Evolutionary conservation across 208 protist genomes (phyloP).

Genomic region (Leishmania lainsoni): DNA sequence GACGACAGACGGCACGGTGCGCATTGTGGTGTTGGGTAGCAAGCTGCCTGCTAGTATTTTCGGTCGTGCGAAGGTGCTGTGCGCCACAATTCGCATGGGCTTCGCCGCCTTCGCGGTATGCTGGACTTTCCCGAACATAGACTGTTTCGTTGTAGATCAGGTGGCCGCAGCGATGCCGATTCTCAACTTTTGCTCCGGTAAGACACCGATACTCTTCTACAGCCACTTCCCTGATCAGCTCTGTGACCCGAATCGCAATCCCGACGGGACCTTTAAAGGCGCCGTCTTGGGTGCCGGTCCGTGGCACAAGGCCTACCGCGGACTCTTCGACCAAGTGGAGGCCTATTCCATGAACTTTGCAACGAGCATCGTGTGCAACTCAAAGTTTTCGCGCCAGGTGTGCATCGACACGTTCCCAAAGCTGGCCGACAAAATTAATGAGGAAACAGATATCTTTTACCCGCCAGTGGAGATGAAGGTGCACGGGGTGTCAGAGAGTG

Average conservation of each 20-base stretch:
- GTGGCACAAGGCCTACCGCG: slow-evolving; percentile 79
- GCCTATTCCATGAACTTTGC: slow-evolving; percentile 49
- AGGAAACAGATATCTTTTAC: slow-evolving; percentile 70
- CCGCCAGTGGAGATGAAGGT: slow-evolving; percentile 55
- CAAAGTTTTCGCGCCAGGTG: slow-evolving; percentile 64
- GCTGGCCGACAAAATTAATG: slow-evolving; percentile 38
- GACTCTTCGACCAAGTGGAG: slow-evolving; percentile 91
- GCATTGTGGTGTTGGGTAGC: slow-evolving; percentile 83
- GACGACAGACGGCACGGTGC: slow-evolving; percentile 90
- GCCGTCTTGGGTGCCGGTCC: slow-evolving; percentile 5
- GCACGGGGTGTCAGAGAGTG: neutral
- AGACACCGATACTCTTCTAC: slow-evolving; percentile 96
- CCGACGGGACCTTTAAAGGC: slow-evolving; percentile 33
- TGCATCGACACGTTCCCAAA: slow-evolving; percentile 61
- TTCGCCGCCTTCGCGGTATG: slow-evolving; percentile 65
- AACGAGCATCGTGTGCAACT: slow-evolving; percentile 82
- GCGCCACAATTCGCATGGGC: slow-evolving; percentile 84
- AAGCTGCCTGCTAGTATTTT: slow-evolving; percentile 87
- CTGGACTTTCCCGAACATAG: slow-evolving; percentile 44
- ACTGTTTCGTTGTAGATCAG: slow-evolving; percentile 94
- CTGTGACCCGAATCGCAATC: slow-evolving; percentile 80
- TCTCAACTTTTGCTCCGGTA: slow-evolving; percentile 50
- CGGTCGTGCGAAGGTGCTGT: slow-evolving; percentile 86
- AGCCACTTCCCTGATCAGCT: slow-evolving; percentile 98
- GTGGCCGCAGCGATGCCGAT: slow-evolving; percentile 92